Base-by-base conservation (phyloP, 2,329 filamentous ascomycete species). In the Drechslera avenae region DNA sequence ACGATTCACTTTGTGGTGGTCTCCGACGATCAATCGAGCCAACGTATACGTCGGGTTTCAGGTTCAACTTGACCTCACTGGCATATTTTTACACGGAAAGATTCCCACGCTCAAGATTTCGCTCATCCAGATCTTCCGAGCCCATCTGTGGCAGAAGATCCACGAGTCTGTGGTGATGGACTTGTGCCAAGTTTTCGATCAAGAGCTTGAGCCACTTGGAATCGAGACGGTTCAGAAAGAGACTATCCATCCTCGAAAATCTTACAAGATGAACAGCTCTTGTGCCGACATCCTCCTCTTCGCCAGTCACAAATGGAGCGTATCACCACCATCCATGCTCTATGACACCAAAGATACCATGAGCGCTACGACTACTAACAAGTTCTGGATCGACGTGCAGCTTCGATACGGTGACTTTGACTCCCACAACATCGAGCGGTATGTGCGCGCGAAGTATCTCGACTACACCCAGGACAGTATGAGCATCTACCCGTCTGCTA, bases 261-360 rank as follows among this genome's bases (percentile, higher is more conserved):
- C 91, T 4, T 99, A 99, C 85, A 99, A 99, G 85, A 99, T 99
- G 94, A 99, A 99, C 81, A 97, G 92, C 67, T 97, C 93, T 50
- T 97, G 94, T 68, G 94, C 95, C 4, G 94, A 99, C 74, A 97
- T 99, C 57, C 82, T 97, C 46, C 83, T 99, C 8, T 99, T 99
- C 69, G 93, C 94, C 31, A 96, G 89, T 59, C 94, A 97, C 79
- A 99, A 97, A 75, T 99, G 95, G 95, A 97, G 96, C 57, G 92
- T 99, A 44, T 97, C 92, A 0, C 83, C 90, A 2, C 95, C 94
- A 1, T 97, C 93, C 3, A 84, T 96, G 63, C 79, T 99, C 3
- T 96, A 95, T 70, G 94, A 99, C 65, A 97, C 91, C 43, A 97
- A 97, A 79, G 94, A 99, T 71, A 86, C 89, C 14, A 96, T 97